Evolutionary conservation across 2,329 filamentous ascomycete genomes (phyloP).

Genomic region (Pseudocercospora musae): DNA sequence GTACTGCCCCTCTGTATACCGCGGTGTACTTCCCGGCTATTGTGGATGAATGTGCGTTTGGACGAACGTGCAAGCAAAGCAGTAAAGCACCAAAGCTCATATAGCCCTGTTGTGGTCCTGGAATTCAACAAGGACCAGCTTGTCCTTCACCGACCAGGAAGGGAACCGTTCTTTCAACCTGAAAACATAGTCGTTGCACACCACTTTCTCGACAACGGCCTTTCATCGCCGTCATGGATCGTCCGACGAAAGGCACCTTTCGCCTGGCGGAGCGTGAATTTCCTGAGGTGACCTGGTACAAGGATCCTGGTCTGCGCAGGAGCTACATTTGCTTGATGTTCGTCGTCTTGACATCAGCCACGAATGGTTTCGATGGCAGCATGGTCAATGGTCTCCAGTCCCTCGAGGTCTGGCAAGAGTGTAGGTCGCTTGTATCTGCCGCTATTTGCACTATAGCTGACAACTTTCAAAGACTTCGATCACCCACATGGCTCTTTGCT

Average conservation of each 20-base stretch:
- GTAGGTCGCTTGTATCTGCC: slow-evolving; percentile 25
- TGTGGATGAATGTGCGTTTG: slow-evolving; percentile 7
- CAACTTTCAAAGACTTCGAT: slow-evolving; percentile 31
- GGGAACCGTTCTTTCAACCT: neutral
- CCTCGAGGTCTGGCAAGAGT: slow-evolving; percentile 44
- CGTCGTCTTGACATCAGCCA: slow-evolving; percentile 36
- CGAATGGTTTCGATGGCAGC: slow-evolving; percentile 50
- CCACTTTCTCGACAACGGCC: neutral
- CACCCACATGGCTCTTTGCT: slow-evolving; percentile 35
- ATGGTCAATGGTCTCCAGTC: slow-evolving; percentile 53
- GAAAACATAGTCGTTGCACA: neutral
- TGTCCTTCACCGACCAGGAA: neutral
- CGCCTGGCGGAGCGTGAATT: slow-evolving; percentile 32
- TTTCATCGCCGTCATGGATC: slow-evolving; percentile 26
- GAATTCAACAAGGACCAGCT: neutral
- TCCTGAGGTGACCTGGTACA: slow-evolving; percentile 35
- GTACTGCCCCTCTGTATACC: slow-evolving; percentile 2
- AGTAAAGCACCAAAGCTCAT: slow-evolving; percentile 5
- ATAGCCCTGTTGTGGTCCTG: slow-evolving; percentile 1
- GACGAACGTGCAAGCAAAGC: too few species aligned
- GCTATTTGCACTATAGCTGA: neutral
- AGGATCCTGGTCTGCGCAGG: slow-evolving; percentile 31
- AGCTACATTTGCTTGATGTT: slow-evolving; percentile 35
- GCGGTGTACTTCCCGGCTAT: slow-evolving; percentile 6
- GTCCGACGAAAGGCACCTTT: slow-evolving; percentile 34